Percentiles rank a stretch among this genome's conserved stretches.
Conservation (phyloP, 169 alveolate genomes). For the Plasmodium fragile region DNA sequence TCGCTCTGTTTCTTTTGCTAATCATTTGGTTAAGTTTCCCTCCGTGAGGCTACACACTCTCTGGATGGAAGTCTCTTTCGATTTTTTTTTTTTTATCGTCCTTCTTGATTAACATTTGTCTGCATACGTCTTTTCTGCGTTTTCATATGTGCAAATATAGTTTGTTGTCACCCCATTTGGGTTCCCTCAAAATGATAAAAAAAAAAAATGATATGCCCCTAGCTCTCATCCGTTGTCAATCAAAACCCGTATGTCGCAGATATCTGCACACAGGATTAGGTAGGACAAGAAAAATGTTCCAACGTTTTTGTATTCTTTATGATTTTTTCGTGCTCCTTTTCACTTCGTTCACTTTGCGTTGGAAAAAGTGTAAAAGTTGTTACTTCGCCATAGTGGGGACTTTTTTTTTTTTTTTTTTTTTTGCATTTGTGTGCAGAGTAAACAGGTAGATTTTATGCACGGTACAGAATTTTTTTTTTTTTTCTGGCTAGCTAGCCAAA, state of each 20-base stretch:
- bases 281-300: background rate
- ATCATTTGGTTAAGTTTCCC: background rate
- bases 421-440: background rate
- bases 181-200: background rate
- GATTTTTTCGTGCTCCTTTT: background rate
- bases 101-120: background rate
- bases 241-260: background rate
- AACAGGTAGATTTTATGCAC: background rate
- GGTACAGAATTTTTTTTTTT: background rate
- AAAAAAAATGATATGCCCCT: background rate
- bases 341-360: background rate
- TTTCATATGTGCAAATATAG: background rate
- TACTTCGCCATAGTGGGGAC: background rate
- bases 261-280: background rate
- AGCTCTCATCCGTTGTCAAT: background rate
- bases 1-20: background rate
- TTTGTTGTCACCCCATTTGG: background rate
- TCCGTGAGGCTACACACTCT: background rate
- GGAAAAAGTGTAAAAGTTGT: background rate
- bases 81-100: background rate
- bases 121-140: background rate
- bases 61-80: background rate
- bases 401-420: background rate
- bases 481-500: constrained; percentile 27
- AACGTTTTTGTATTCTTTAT: background rate